Percentiles rank a stretch among this genome's conserved stretches.
phyloP scores from a whole-genome alignment of 345 rosid species.

The Hypericum perforatum region DNA sequence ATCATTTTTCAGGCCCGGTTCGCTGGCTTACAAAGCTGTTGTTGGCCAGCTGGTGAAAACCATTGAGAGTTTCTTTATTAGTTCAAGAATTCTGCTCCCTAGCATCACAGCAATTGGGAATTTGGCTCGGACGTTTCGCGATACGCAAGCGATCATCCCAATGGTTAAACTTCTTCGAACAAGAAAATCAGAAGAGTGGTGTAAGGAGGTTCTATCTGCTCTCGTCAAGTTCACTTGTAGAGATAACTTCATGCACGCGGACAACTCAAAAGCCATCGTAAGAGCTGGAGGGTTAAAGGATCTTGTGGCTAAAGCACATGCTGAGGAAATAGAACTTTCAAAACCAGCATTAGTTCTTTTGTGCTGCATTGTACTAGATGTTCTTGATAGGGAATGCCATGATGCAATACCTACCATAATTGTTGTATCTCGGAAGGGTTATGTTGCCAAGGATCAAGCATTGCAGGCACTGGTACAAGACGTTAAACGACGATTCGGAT shows the following conservation, averaged over 20 bases:
- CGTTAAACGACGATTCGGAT: too few relatives aligned
- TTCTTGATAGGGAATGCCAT: constrained; percentile 47
- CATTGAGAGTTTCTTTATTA: constrained; percentile 30
- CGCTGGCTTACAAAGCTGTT: constrained; percentile 63
- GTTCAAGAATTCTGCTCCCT: constrained; percentile 39
- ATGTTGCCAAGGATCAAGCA: too few relatives aligned
- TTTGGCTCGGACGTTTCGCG: constrained; percentile 73
- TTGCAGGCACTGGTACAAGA: too few relatives aligned
- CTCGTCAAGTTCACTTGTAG: constrained; percentile 50
- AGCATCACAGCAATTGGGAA: constrained; percentile 58
- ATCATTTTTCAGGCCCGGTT: constrained; percentile 61
- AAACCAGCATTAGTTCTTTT: constrained; percentile 45
- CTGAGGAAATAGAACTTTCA: constrained; percentile 58
- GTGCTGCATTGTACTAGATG: constrained; percentile 34
- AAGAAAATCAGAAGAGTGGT: constrained; percentile 43
- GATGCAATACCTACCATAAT: too few relatives aligned
- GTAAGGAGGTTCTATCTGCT: constrained; percentile 50
- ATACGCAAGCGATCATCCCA: constrained; percentile 55
- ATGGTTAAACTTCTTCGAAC: constrained; percentile 61
- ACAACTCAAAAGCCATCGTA: constrained; percentile 51
- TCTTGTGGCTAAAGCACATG: constrained; percentile 51
- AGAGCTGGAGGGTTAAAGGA: constrained; percentile 49
- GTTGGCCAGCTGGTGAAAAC: constrained; percentile 46
- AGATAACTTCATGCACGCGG: constrained; percentile 45
- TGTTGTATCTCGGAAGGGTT: too few relatives aligned